These are phyloP conservation scores for Leishmania guyanensis DNA, from an alignment of 208 protist genomes.

Conservation along the genomic window DNA sequence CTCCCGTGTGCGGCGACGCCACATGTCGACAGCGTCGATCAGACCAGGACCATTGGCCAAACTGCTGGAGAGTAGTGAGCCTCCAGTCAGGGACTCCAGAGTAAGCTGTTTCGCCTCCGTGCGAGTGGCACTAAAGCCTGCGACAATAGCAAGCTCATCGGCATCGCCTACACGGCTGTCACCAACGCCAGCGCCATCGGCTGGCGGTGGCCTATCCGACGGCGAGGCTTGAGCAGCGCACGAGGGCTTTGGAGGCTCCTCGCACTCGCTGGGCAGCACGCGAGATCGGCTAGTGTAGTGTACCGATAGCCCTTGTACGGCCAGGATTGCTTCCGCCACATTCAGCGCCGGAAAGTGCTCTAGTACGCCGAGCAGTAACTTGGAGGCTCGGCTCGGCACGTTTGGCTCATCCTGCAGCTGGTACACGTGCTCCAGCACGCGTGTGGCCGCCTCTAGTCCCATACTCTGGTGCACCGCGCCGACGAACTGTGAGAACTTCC, in stretches of 20 bases:
- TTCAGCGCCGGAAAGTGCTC: constrained; percentile 58
- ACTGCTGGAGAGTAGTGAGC: neutral
- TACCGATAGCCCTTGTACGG: constrained; percentile 69
- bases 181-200: neutral
- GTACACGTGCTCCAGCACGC: constrained; percentile 51
- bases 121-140: constrained; percentile 19
- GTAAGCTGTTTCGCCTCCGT: constrained; percentile 14
- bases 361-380: constrained; percentile 51
- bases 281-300: constrained; percentile 68
- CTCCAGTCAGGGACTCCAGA: constrained; percentile 29
- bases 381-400: constrained; percentile 41
- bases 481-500: constrained; percentile 87
- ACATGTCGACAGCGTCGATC: constrained; percentile 54
- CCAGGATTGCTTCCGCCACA: constrained; percentile 75
- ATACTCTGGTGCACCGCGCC: constrained; percentile 63
- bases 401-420: constrained; percentile 26
- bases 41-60: constrained; percentile 57
- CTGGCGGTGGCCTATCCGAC: neutral
- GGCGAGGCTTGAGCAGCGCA: neutral
- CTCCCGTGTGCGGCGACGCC: constrained; percentile 48
- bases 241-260: neutral
- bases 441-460: constrained; percentile 24
- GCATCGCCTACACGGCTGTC: neutral
- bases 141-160: constrained; percentile 16
- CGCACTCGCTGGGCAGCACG: constrained; percentile 12